Base-by-base conservation (phyloP, 2,329 filamentous ascomycete species). In the Penicillium sp. region DNA sequence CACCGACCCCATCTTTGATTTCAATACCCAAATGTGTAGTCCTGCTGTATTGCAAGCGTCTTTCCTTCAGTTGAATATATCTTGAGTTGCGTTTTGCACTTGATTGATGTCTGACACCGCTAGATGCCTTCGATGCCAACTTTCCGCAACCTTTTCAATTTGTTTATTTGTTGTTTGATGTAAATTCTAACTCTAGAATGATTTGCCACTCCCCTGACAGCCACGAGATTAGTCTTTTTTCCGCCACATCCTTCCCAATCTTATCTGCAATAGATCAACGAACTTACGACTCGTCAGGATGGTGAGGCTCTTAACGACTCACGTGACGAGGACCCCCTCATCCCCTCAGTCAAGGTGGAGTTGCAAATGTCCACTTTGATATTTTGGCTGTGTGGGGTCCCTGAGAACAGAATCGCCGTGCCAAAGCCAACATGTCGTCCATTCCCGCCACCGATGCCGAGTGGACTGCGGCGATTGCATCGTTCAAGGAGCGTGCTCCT, bases 391-490 rank as follows among this genome's bases (percentile, higher is more conserved):
- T 46, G 38, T 59, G 53, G 37, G 52, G 35, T 30, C 26, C 45
- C 51, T 49, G 26, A 49, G 10, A 53, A 26, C 26, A 55, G 37
- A 40, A 19, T 35, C 14, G 33, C 19, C 38, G 14, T 13, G 43
- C 8, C 49, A 10, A 42, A 58, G 45, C 53, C 48, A 66, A 28
- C 40, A 73, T 72, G 71, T 57, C 65, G 10, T 59, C 65, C 43
- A 61, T 65, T n/a, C 75, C 75, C 26, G 56, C 61, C n/a, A 70
- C 62, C 38, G 67, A 78, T 59, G 65, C 64, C 48, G 76, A 75
- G 55, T 78, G 76, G 76, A 68, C 67, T 25, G 57, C 65, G 6
- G 62, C 71, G 53, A 74, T 78, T 57, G 63, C 69, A 33, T 58
- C 60, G 19, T 62, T 70, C 45, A 69, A 70, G 51, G 61, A 69